Percentiles rank a stretch among this genome's conserved stretches.
These are phyloP conservation scores for Brassica hybrid DNA, from an alignment of 441 rosid genomes.

Conservation along the genomic window DNA sequence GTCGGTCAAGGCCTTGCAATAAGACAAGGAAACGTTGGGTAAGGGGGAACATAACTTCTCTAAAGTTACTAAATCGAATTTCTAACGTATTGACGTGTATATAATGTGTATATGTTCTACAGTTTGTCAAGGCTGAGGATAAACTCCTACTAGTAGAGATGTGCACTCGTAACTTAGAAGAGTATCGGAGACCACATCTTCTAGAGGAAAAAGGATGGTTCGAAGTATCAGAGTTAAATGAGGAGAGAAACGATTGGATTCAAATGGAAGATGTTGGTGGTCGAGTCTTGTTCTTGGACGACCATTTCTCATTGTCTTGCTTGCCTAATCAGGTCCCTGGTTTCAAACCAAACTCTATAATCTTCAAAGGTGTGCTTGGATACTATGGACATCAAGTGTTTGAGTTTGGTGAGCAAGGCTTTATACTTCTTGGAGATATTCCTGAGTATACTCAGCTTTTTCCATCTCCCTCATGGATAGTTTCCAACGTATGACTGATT, in stretches of 20 bases:
- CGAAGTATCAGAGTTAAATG: conserved; percentile 21
- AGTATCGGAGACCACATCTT: background rate
- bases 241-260: conserved; percentile 29
- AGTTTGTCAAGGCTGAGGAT: background rate
- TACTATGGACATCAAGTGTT: conserved; percentile 5
- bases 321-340: conserved; percentile 27
- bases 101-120: background rate
- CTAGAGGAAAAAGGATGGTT: conserved; percentile 19
- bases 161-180: background rate
- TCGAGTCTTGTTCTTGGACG: conserved; percentile 25
- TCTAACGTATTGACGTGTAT: too few relatives aligned
- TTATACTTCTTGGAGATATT: background rate
- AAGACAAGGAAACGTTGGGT: conserved; percentile 33
- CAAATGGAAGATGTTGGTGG: conserved; percentile 20
- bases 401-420: background rate
- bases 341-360: conserved; percentile 19
- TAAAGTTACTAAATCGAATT: background rate
- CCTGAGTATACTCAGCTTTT: background rate
- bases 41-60: conserved; percentile 2
- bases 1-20: conserved; percentile 14
- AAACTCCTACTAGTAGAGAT: conserved; percentile 12
- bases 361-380: background rate
- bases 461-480: background rate
- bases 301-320: conserved; percentile 15
- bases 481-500: background rate